phyloP scores from a whole-genome alignment of 129 eudicot species.

The Flaveria sonorensis region DNA sequence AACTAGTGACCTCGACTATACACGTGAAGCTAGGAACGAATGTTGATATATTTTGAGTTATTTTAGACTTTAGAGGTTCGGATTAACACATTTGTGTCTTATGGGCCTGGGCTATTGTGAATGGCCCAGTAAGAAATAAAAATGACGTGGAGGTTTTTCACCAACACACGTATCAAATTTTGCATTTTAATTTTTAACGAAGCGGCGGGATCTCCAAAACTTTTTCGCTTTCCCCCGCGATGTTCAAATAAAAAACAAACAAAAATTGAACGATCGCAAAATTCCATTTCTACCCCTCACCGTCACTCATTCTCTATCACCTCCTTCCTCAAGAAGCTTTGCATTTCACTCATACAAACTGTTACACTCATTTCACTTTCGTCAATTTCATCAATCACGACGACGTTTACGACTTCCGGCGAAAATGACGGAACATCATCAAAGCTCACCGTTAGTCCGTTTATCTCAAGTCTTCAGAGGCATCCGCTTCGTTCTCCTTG shows the following conservation, averaged over 20 bases:
- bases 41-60: too few species aligned
- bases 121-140: neutral
- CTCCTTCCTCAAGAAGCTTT: constrained; percentile 34
- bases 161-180: neutral
- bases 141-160: neutral
- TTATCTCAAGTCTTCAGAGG: constrained; percentile 52
- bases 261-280: neutral
- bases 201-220: constrained; percentile 10
- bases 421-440: constrained; percentile 31
- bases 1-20: too few species aligned
- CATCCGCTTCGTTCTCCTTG: constrained; percentile 63
- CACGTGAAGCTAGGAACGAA: too few species aligned
- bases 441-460: constrained; percentile 29
- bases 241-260: neutral
- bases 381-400: neutral
- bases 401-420: constrained; percentile 7
- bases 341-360: neutral
- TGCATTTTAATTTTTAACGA: neutral
- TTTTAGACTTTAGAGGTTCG: too few species aligned
- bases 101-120: neutral
- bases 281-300: constrained; percentile 25
- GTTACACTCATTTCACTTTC: neutral
- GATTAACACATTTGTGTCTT: too few species aligned
- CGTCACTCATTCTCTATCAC: neutral
- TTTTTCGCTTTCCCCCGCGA: constrained; percentile 17